Percentiles rank a stretch among this genome's conserved stretches.
Evolutionary conservation across 139 green algal species (phyloP).

Genomic region (Parachlorella kessleri): DNA sequence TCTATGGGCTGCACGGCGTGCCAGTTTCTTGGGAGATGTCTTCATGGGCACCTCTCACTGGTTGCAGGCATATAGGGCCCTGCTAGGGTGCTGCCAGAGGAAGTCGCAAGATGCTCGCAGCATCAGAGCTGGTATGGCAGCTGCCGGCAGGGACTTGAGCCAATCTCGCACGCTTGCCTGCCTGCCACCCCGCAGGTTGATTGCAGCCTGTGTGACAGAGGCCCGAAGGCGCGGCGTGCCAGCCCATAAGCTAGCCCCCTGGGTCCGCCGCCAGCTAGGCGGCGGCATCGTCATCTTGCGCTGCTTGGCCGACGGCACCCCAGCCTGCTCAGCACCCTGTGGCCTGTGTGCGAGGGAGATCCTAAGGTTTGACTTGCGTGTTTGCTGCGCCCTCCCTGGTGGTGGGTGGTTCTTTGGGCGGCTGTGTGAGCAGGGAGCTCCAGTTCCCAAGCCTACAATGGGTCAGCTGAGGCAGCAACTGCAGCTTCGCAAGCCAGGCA

Average conservation of each 20-base stretch:
- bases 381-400: constrained; percentile 30
- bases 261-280: constrained; percentile 68
- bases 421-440: constrained; percentile 12
- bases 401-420: constrained; percentile 17
- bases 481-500: neutral
- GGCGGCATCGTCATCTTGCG: constrained; percentile 53
- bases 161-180: neutral
- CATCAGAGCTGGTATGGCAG: neutral
- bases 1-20: neutral
- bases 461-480: constrained; percentile 11
- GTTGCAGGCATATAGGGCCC: no score
- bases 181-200: constrained; percentile 41
- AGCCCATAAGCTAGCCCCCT: constrained; percentile 46
- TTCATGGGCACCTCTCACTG: neutral
- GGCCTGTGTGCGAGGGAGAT: constrained; percentile 59
- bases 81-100: neutral
- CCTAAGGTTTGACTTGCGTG: constrained; percentile 51
- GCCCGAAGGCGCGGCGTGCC: constrained; percentile 55
- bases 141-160: neutral
- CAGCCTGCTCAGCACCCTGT: constrained; percentile 64
- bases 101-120: neutral
- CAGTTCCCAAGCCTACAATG: neutral
- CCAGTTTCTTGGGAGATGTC: neutral
- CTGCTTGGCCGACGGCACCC: constrained; percentile 51
- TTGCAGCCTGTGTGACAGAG: constrained; percentile 44